A percentile compares a stretch with the other conserved stretches of the same genome.
Evolutionary conservation across 306 rosid genomes (phyloP).

Genomic region (Canavalia gladiata): DNA sequence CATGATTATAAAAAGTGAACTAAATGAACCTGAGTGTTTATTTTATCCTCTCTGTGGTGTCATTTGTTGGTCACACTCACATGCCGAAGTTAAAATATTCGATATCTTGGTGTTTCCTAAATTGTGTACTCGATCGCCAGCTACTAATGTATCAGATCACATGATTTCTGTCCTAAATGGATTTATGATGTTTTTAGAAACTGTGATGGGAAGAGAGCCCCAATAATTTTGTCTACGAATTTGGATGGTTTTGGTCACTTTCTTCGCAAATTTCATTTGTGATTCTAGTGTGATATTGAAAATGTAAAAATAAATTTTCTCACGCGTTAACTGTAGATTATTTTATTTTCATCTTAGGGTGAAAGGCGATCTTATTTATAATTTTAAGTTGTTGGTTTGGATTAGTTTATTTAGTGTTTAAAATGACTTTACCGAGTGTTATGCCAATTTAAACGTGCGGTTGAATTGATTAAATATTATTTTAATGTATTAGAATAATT

Average conservation of each 20-base stretch:
- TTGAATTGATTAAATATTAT: background rate
- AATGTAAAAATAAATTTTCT: background rate
- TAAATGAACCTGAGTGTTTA: slow-evolving; percentile 1
- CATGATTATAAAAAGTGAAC: background rate
- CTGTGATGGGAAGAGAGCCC: slow-evolving; percentile 21
- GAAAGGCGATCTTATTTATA: background rate
- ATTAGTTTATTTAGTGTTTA: background rate
- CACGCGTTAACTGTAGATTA: background rate
- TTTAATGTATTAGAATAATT: background rate
- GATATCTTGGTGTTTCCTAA: slow-evolving; percentile 13
- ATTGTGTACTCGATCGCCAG: slow-evolving; percentile 8
- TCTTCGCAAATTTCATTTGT: background rate
- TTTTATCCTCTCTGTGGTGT: background rate
- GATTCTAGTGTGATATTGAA: background rate
- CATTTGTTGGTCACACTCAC: slow-evolving; percentile 21
- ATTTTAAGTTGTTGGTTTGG: background rate
- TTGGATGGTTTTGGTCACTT: background rate
- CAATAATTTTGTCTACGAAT: background rate
- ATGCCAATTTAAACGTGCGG: background rate
- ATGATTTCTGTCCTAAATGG: slow-evolving; percentile 28
- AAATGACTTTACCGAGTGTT: background rate
- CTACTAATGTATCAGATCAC: slow-evolving; percentile 37
- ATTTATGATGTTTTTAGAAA: slow-evolving; percentile 27
- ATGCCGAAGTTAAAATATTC: background rate
- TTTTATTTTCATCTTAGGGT: background rate